A percentile compares a stretch with the other conserved stretches of the same genome.
Evolutionary conservation across 106 monocot species (phyloP).

Genomic region (Acanthochlamys bracteata): DNA sequence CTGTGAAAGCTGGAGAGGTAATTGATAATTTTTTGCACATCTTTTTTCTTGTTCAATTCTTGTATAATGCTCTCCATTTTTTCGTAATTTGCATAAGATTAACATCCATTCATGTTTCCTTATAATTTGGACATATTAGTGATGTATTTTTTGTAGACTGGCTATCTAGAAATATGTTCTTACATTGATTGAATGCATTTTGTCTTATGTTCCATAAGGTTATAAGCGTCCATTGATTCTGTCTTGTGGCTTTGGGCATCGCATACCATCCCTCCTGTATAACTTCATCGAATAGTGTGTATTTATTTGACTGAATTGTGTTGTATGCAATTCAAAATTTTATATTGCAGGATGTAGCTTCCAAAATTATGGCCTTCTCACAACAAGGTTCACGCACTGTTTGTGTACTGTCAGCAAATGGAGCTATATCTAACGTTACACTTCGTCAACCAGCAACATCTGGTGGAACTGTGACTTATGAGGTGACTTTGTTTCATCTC

Average conservation of each 20-base stretch:
- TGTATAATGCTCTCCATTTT: background rate
- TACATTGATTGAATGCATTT: too few relatives aligned
- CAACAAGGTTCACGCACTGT: conserved; percentile 16
- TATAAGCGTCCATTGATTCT: too few relatives aligned
- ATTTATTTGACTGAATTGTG: too few relatives aligned
- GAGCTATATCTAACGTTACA: conserved; percentile 4
- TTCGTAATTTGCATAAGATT: too few relatives aligned
- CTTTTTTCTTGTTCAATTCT: background rate
- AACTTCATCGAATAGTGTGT: too few relatives aligned
- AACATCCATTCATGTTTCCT: too few relatives aligned
- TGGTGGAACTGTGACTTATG: conserved; percentile 14
- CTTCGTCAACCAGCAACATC: conserved; percentile 14
- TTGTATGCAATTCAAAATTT: background rate
- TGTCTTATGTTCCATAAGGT: too few relatives aligned
- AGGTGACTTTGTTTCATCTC: background rate
- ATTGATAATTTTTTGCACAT: background rate
- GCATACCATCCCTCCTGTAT: too few relatives aligned
- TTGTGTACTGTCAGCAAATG: conserved; percentile 10
- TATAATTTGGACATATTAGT: too few relatives aligned
- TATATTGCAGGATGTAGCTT: conserved; percentile 5
- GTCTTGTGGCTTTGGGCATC: too few relatives aligned
- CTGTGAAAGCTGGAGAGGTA: conserved; percentile 75
- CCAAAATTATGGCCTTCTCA: conserved; percentile 14
- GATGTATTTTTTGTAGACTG: too few relatives aligned
- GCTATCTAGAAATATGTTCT: too few relatives aligned